Evolutionary conservation across 2,329 filamentous ascomycete species (phyloP).

Genomic region (Colletotrichum neosansevieriae): DNA sequence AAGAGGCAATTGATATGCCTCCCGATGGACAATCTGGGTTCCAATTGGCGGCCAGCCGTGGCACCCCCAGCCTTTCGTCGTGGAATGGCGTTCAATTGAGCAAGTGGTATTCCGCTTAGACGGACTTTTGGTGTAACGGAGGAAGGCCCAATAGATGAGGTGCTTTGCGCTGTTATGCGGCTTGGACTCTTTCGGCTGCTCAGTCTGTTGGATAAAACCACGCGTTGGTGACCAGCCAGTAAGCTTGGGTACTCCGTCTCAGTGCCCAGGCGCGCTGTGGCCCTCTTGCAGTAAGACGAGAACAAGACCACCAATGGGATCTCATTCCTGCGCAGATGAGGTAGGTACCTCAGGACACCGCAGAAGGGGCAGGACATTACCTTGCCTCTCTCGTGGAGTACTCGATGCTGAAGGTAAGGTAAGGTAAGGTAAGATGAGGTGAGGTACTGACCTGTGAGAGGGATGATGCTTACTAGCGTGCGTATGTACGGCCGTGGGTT

Average conservation of each 20-base stretch:
- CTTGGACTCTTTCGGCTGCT: not conserved
- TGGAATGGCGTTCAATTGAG: not conserved
- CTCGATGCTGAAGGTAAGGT: not conserved
- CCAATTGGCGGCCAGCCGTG: conserved; percentile 1
- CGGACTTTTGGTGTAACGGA: conserved; percentile 8
- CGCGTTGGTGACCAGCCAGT: not conserved
- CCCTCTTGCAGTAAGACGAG: not conserved
- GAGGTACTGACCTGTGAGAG: not conserved
- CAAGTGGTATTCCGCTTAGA: conserved; percentile 14
- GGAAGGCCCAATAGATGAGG: conserved; percentile 8
- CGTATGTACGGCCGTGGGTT: not conserved
- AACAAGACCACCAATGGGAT: not conserved
- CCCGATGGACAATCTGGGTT: conserved; percentile 7
- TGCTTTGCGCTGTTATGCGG: not conserved
- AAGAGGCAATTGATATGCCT: not conserved
- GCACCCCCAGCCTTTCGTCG: not conserved
- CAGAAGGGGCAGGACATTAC: no score
- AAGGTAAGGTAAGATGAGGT: not conserved
- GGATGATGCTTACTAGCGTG: not conserved
- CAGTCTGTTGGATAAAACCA: not conserved
- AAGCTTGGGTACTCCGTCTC: not conserved
- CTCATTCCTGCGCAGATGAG: no score
- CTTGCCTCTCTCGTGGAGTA: no score
- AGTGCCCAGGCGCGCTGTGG: not conserved
- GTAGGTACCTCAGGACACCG: no score